Base-by-base conservation (phyloP, 768 basidiomycete genomes). In the Fomitopsis pulvina region DNA sequence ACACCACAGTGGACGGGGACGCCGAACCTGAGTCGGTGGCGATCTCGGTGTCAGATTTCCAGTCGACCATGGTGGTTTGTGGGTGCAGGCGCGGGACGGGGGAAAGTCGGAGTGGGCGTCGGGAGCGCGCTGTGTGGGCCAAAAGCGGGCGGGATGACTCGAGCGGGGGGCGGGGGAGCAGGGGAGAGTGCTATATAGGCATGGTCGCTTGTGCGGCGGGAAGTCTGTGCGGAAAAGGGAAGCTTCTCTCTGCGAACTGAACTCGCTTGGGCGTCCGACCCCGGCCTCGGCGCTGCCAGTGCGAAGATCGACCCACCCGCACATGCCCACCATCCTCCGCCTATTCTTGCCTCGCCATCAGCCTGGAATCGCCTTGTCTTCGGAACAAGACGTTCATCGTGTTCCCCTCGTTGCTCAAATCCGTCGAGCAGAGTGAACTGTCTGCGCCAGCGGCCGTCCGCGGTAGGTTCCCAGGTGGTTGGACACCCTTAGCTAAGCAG, bases 1-100 rank as follows among this genome's bases (percentile, higher is more conserved):
- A 21, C 5, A 16, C 21, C 27, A 25, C n/a, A 8, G 54, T 37
- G 34, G 34, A 4, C 34, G 14, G 34, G 34, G 5, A 18, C 30
- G 30, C 4, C 71, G 39, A 41, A 73, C 72, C 53, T 9, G 61
- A 53, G 52, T 74, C 72, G 18, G 53, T 62, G 21, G 60, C 65
- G 42, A 74, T 54, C 57, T 72, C 65, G 9, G 58, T 50, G 29
- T 64, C 57, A 10, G 74, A 74, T 40, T 66, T 55, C 73, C 74
- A 75, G 50, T 71, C 51, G 46, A 63, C 62, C 74, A 75, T 75
- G 30, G 50, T 57, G 54, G 27, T 50, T 38, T 53, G 34, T 16
- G 18, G 47, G 21, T 20, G 22, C 16, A 37, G 37, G 37, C 14
- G 45, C 22, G 30, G 20, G 20, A 24, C 47, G 22, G 48, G 32